Base-by-base conservation (phyloP, 768 basidiomycete species). In the Phaeolepiota aurea region DNA sequence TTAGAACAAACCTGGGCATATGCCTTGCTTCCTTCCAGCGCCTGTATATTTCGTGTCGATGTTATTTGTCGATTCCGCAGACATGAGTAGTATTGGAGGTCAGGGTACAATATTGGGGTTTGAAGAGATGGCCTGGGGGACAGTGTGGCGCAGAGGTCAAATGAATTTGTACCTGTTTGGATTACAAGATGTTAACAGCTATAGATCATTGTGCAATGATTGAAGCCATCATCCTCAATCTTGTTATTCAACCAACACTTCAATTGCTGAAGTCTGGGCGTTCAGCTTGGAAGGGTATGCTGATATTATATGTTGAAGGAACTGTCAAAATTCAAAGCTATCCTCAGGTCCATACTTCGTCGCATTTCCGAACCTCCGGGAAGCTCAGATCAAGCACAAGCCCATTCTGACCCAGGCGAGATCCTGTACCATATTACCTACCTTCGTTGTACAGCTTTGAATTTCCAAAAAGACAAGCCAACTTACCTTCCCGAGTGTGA, bases 391-490 rank as follows among this genome's bases (percentile, higher is more conserved):
- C 44, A 81, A 82, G 59, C 87, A 87, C 60, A 69, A 77, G n/a
- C 79, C 91, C 0, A 91, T 99, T 54, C 76, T 77, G 52, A 99
- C 94, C 0, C 75, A 89, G 44, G 89, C 89, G 1, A 68, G 94
- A 44, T 68, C 86, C 9, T 97, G 92, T 50, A 96, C 93, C 5
- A 85, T 99, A 56, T 69, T 99, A 2, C 94, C 94, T 0, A 92
- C 89, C 50, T 97, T 94, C 51, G 90, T 98, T 37, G 94, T 94
- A 91, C 92, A 52, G 45, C 7, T 34, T 12, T 15, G 13, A 14
- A 28, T 28, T 1, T 20, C 7, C 39, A 4, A 5, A n/a, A 37
- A 18, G 3, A 16, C 11, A 14, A 13, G 30, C n/a, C 12, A 13
- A 39, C 38, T 11, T 5, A 13, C 19, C 7, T 20, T 18, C 34